Conservation (phyloP, 805 yeast genomes). For the Monosporozyma servazzii region DNA sequence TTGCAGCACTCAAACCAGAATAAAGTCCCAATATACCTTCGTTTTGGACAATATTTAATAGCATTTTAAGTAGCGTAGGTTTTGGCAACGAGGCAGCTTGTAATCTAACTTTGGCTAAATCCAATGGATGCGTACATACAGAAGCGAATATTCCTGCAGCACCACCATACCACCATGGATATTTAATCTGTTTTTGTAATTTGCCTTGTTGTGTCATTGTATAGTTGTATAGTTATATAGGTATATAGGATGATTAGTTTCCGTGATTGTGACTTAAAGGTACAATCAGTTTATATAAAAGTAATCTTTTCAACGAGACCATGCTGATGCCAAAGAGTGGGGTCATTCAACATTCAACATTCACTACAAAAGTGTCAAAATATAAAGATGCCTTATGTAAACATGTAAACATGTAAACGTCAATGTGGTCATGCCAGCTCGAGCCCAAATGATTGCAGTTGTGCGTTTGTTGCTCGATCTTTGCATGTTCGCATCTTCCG, state of each 20-base stretch:
- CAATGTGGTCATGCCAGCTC: no score
- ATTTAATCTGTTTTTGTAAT: constrained; percentile 15
- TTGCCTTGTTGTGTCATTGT: neutral
- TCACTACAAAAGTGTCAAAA: neutral
- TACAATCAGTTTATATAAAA: neutral
- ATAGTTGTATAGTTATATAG: neutral
- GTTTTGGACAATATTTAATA: constrained; percentile 10
- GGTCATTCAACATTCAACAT: neutral
- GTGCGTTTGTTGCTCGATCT: no score
- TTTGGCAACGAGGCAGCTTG: constrained; percentile 70
- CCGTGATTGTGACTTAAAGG: neutral
- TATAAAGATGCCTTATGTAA: neutral
- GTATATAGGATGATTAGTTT: no score
- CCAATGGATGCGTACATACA: constrained; percentile 70
- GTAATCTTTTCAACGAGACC: no score
- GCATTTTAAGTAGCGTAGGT: constrained; percentile 51
- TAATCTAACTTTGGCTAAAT: constrained; percentile 76
- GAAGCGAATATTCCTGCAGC: constrained; percentile 62
- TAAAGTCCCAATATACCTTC: constrained; percentile 70
- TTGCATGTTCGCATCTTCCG: no score
- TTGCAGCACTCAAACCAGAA: constrained; percentile 73
- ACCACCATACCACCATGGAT: constrained; percentile 58
- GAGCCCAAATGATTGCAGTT: no score
- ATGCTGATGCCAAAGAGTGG: no score
- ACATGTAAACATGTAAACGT: no score